Conservation (phyloP, 2,329 filamentous ascomycete species). For the Ophiocordyceps sinensis region DNA sequence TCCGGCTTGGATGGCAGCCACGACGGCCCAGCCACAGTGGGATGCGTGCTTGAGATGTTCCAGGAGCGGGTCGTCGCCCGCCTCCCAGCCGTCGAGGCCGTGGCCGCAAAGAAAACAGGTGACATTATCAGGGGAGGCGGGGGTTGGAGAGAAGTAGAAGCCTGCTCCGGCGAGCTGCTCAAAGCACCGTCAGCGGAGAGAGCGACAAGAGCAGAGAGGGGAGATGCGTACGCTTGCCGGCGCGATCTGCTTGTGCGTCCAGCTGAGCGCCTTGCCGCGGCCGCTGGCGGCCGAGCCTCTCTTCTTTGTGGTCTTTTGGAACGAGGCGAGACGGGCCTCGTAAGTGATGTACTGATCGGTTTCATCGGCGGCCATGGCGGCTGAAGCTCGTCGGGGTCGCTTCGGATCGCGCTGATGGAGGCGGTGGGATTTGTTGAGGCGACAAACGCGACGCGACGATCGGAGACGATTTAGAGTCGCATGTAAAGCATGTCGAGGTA, state of each 20-base stretch:
- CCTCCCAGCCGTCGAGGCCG: constrained; percentile 83
- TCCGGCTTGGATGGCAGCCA: constrained; percentile 45
- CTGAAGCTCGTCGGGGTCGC: constrained; percentile 1
- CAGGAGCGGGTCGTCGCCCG: constrained; percentile 63
- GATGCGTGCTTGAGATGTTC: constrained; percentile 79
- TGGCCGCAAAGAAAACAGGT: constrained; percentile 78
- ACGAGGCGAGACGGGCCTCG: constrained; percentile 68
- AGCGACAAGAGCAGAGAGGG: not conserved
- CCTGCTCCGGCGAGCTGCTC: constrained; percentile 73
- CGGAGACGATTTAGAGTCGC: not conserved
- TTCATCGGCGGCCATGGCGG: constrained; percentile 19
- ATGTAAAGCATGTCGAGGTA: constrained; percentile 2
- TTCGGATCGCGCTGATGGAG: not conserved
- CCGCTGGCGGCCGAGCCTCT: constrained; percentile 49
- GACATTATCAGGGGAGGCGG: constrained; percentile 70
- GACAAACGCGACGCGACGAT: constrained; percentile 6
- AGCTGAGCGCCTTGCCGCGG: constrained; percentile 43
- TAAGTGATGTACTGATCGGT: constrained; percentile 44
- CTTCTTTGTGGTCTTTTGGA: constrained; percentile 54
- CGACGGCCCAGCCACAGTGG: constrained; percentile 77
- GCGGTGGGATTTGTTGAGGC: not conserved
- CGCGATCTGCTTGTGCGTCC: constrained; percentile 51
- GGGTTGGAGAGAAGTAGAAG: constrained; percentile 73
- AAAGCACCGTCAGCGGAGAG: constrained; percentile 8
- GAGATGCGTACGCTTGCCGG: constrained; percentile 14